Evolutionary conservation across 352 stramenopile genomes (phyloP).

Genomic region (Phytophthora crassamura): DNA sequence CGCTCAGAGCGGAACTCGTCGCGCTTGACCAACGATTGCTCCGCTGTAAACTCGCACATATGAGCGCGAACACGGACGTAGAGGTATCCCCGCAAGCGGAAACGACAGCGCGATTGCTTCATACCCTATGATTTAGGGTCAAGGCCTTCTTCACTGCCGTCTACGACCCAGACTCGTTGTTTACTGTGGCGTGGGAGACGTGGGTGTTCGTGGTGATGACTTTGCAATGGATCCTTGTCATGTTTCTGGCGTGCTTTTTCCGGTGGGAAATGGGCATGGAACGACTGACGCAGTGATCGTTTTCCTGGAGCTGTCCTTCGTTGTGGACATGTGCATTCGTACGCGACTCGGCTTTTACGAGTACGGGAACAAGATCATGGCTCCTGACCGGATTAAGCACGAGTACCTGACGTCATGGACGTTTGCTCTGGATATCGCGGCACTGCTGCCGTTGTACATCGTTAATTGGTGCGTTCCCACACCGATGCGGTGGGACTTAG

Average conservation of each 20-base stretch:
- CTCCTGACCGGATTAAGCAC: conserved; percentile 29
- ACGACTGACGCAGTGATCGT: conserved; percentile 29
- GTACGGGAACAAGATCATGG: conserved; percentile 73
- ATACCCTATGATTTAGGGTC: background rate
- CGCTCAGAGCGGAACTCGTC: conserved; percentile 48
- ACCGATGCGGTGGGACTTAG: conserved; percentile 33
- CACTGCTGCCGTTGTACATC: conserved; percentile 51
- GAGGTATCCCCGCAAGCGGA: background rate
- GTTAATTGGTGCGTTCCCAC: conserved; percentile 43
- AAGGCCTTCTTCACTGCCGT: background rate
- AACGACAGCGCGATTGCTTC: background rate
- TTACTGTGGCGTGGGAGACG: conserved; percentile 55
- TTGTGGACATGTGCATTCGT: conserved; percentile 58
- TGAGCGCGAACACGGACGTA: conserved; percentile 11
- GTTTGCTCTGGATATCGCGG: conserved; percentile 51
- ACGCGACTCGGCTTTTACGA: conserved; percentile 58
- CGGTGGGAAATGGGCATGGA: background rate
- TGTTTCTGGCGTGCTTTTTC: conserved; percentile 55
- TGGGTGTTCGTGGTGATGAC: conserved; percentile 63
- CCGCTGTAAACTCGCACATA: conserved; percentile 44
- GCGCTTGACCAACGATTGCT: conserved; percentile 46
- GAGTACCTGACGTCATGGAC: conserved; percentile 50
- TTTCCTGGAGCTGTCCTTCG: conserved; percentile 50
- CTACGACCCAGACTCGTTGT: conserved; percentile 49
- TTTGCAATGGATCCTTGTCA: conserved; percentile 43